Conservation (phyloP, 1,284 basidiomycete genomes). For the Puccinia sorghi region DNA sequence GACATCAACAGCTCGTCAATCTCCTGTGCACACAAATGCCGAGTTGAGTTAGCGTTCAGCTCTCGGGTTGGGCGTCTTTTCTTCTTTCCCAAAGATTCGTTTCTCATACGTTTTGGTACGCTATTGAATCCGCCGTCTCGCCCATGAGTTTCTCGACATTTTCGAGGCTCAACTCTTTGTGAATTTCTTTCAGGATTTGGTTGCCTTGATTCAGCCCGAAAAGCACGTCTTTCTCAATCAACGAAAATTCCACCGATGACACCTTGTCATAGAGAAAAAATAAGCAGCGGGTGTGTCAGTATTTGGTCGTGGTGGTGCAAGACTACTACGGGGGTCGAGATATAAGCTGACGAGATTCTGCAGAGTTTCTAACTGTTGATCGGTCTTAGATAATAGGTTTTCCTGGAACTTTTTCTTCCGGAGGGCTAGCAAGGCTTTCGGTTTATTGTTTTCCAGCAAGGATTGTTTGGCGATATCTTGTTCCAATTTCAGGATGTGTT, state of each 20-base stretch:
- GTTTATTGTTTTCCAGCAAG: slow-evolving; percentile 76
- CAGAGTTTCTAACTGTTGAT: slow-evolving; percentile 81
- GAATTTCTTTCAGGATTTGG: slow-evolving; percentile 86
- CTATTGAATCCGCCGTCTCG: slow-evolving; percentile 85
- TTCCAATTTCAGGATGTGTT: slow-evolving; percentile 70
- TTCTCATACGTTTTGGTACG: slow-evolving; percentile 68
- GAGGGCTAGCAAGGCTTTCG: slow-evolving; percentile 80
- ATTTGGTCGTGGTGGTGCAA: no score
- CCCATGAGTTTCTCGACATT: slow-evolving; percentile 89
- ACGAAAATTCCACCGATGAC: slow-evolving; percentile 90
- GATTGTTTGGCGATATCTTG: slow-evolving; percentile 83
- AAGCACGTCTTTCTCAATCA: slow-evolving; percentile 87
- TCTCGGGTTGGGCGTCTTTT: no score
- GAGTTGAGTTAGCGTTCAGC: no score
- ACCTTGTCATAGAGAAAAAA: slow-evolving; percentile 51
- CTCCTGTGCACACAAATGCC: slow-evolving; percentile 62
- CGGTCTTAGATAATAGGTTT: slow-evolving; percentile 79
- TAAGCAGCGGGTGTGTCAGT: background rate
- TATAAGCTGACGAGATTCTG: slow-evolving; percentile 72
- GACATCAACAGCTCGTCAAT: slow-evolving; percentile 83
- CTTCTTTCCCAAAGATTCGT: background rate
- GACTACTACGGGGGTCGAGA: no score
- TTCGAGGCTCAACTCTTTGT: slow-evolving; percentile 87
- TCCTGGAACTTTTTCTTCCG: slow-evolving; percentile 92
- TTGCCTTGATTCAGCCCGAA: slow-evolving; percentile 92